Base-by-base conservation (phyloP, 2,329 filamentous ascomycete species). In the Aspergillus viridinutans region DNA sequence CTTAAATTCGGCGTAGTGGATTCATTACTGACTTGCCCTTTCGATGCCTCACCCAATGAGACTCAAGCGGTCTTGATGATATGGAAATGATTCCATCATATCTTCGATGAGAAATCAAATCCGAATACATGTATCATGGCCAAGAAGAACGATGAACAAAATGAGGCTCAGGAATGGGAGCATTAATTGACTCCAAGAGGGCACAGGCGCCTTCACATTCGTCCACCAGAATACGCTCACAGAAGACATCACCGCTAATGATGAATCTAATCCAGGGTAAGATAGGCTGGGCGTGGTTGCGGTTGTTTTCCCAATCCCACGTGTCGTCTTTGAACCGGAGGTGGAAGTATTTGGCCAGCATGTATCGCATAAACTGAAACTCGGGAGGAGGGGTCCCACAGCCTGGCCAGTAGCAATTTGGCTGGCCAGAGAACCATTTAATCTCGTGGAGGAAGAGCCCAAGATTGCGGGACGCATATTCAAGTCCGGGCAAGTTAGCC, bases 321-420 rank as follows among this genome's bases (percentile, higher is more conserved):
- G n/a, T 21, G 40, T 43, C 4, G 10, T 10, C 40, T 43, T 21
- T 43, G 12, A 58, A 51, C 20, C 50, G 28, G 4, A 58, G n/a
- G 17, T 47, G 35, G 17, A 56, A 56, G 20, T 53, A 58, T 38
- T 51, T 53, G 1, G 50, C 47, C 14, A 56, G 40, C 57, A 58
- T 53, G 35, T 58, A 51, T 25, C 55, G 49, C 1, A 35, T 48
- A 20, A 56, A 56, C 10, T 50, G 55, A 28, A 43, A 12, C 2
- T n/a, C 7, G 20, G 20, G 20, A 4, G 25, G 21, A 29, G 38
- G 53, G 0, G 53, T 14, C 10, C n/a, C 6, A 28, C 53, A 40
- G n/a, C 42, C 32, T 3, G 12, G 21, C 12, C 14, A 17, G 7
- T 58, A 56, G 49, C 32, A 40, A 45, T 56, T 58, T 6, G 53